Evolutionary conservation across 1,284 basidiomycete genomes (phyloP), one percentile per base, ranked within the genome.

Genomic region (Ustilago sp.): DNA sequence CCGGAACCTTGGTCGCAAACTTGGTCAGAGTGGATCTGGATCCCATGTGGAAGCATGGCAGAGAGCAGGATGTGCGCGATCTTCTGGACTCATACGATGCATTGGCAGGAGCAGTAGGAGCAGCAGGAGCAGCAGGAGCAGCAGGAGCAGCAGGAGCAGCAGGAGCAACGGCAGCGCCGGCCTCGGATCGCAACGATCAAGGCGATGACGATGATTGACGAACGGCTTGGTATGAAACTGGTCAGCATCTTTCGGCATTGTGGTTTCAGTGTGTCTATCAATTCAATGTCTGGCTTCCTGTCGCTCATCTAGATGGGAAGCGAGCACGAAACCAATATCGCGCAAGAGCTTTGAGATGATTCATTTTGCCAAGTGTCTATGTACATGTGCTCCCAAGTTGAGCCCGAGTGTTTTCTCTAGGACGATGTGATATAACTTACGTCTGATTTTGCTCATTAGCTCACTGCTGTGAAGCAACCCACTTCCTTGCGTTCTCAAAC

Each of bases 401-500:
- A 45, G 43, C 43, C n/a, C 4, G 4, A 45, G 7, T 19, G 43
- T 19, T 7, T 45, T 19, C 19, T 19, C 19, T 19, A 45, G n/a
- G 19, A 7, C n/a, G 2, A 6, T 45, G 17, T 19, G 11, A 6
- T 45, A 19, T 45, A 45, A 8, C n/a, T 19, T 45, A 45, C 43
- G 9, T 38, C 19, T 17, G n/a, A 56, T 15, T 4, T 7, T 50
- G 28, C 9, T 32, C 31, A 50, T 31, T 13, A 8, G 32, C 43
- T 45, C 43, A 58, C 58, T 72, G 64, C 28, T 72, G 64, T 11
- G 52, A 35, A 28, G 32, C 85, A 19, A 87, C 85, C 84, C 86
- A 90, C 58, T 75, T 80, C 64, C 88, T 87, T 1, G 94, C 95
- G 85, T 92, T 98, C 88, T 95, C 93, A 90, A 98, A 99, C 86